phyloP scores from a whole-genome alignment of 495 filamentous ascomycete species.

The Aspergillus mulundensis region DNA sequence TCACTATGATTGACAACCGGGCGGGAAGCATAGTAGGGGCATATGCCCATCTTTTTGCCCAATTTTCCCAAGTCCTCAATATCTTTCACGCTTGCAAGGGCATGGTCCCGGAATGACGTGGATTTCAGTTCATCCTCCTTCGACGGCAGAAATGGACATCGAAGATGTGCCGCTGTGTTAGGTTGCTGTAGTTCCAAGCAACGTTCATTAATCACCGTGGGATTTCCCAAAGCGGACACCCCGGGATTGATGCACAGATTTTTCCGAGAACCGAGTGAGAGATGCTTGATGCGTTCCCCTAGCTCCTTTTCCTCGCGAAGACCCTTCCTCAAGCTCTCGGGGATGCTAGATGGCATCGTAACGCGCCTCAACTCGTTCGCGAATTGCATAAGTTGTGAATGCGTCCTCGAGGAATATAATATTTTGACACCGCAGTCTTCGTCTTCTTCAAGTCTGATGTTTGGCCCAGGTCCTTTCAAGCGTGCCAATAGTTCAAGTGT shows the following conservation, averaged over 20 bases:
- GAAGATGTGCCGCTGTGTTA: slow-evolving; percentile 57
- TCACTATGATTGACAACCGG: slow-evolving; percentile 76
- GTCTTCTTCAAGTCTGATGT: slow-evolving; percentile 43
- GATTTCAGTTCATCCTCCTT: slow-evolving; percentile 67
- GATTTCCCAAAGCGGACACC: slow-evolving; percentile 64
- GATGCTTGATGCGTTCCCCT: slow-evolving; percentile 71
- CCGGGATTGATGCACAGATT: slow-evolving; percentile 89
- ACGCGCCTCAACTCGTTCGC: slow-evolving; percentile 86
- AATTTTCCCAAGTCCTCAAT: slow-evolving; percentile 85
- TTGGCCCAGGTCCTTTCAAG: slow-evolving; percentile 32
- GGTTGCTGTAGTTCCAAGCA: slow-evolving; percentile 88
- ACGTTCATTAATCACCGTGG: slow-evolving; percentile 89
- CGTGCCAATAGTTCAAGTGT: slow-evolving; percentile 40
- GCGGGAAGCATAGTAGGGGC: slow-evolving; percentile 93
- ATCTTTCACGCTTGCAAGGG: slow-evolving; percentile 79
- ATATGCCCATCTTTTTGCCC: slow-evolving; percentile 76
- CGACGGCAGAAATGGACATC: slow-evolving; percentile 75
- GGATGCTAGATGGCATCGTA: slow-evolving; percentile 60
- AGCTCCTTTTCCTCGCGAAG: slow-evolving; percentile 27
- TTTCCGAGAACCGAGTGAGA: slow-evolving; percentile 85
- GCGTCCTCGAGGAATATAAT: slow-evolving; percentile 91
- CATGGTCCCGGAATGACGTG: slow-evolving; percentile 82
- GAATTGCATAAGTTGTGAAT: slow-evolving; percentile 93
- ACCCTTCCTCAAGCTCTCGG: slow-evolving; percentile 27
- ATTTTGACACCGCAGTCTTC: slow-evolving; percentile 67